A percentile compares a stretch with the other conserved stretches of the same genome.
Conservation (phyloP, 2,329 filamentous ascomycete genomes). For the Colletotrichum falcatum region DNA sequence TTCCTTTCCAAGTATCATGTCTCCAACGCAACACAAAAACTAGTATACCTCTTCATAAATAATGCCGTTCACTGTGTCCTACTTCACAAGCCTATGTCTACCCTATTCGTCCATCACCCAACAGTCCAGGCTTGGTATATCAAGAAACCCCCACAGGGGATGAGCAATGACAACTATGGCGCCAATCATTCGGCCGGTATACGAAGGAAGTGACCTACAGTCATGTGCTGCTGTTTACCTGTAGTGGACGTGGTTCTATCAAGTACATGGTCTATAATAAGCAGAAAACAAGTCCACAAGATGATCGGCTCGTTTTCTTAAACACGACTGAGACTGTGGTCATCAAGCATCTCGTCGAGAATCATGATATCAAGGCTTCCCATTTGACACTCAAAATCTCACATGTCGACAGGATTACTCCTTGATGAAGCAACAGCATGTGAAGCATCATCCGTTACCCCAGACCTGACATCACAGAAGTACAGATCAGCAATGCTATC, state of each 20-base stretch:
- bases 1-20: not conserved
- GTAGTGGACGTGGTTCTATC: not conserved
- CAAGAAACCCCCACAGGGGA: rapidly evolving
- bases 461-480: constrained; percentile 9
- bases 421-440: not conserved
- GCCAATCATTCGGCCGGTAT: not conserved
- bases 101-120: not conserved
- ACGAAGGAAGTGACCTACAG: not conserved
- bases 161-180: too few relatives aligned
- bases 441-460: constrained; percentile 4
- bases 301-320: not conserved
- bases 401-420: not conserved
- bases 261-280: too few relatives aligned
- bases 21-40: not conserved
- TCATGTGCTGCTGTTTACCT: not conserved
- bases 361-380: not conserved
- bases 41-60: not conserved
- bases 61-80: too few relatives aligned
- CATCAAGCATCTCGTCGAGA: not conserved
- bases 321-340: too few relatives aligned
- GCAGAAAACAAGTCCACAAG: too few relatives aligned
- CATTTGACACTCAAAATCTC: not conserved
- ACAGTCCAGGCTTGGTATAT: not conserved
- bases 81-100: not conserved
- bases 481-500: constrained; percentile 3